phyloP scores from a whole-genome alignment of 768 basidiomycete genomes.

The Amanita molliuscula region DNA sequence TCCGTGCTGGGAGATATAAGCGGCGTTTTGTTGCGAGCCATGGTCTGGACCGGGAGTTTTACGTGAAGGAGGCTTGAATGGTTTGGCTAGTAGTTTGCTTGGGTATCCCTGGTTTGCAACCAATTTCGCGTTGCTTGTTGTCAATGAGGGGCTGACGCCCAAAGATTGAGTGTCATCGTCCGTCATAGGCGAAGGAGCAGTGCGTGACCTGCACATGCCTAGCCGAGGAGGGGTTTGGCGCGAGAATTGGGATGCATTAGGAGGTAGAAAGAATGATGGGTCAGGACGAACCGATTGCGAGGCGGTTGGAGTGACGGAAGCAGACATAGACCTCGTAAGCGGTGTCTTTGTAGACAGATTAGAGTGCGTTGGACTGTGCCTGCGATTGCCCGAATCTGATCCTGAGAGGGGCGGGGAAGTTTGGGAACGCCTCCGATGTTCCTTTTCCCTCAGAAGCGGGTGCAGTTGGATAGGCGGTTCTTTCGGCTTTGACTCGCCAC shows the following conservation, averaged over 20 bases:
- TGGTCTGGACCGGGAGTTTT: not conserved
- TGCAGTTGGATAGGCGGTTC: constrained; percentile 1
- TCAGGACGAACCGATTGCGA: not conserved
- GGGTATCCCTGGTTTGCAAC: not conserved
- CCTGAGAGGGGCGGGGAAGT: not conserved
- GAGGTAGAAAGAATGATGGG: not conserved
- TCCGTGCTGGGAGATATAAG: not conserved
- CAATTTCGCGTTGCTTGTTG: not conserved
- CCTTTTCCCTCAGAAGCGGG: constrained; percentile 3
- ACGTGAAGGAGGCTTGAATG: not conserved
- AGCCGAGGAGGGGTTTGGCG: not conserved
- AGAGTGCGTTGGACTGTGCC: not conserved
- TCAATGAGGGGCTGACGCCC: not conserved
- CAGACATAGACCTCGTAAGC: not conserved
- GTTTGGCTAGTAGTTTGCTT: not conserved
- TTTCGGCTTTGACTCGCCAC: not conserved
- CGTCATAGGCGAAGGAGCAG: not conserved
- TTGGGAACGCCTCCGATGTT: not conserved
- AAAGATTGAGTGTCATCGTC: not conserved
- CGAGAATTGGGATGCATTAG: not conserved
- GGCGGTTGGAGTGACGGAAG: not conserved
- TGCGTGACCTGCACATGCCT: constrained; percentile 4
- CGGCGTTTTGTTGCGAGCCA: not conserved
- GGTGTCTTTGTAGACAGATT: not conserved
- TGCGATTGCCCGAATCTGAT: not conserved